These are phyloP conservation scores for Fusarium decemcellulare DNA, from an alignment of 2,329 filamentous ascomycete species.

Conservation along the genomic window DNA sequence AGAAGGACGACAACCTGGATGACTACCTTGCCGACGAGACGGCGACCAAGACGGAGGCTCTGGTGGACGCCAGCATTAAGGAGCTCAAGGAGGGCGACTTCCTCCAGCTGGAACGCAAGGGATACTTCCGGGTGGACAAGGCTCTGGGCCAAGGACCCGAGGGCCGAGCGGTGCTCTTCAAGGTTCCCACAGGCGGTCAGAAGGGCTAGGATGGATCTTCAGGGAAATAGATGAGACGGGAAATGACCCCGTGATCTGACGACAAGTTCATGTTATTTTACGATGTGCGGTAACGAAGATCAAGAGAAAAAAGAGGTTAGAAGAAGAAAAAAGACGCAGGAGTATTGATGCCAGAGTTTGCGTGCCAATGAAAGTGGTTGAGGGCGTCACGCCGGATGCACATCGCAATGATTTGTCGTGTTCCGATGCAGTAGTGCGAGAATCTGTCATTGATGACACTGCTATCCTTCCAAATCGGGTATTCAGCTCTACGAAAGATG, in stretches of 20 bases:
- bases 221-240: slow-evolving; percentile 11
- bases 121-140: slow-evolving; percentile 90
- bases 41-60: slow-evolving; percentile 79
- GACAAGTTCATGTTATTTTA: slow-evolving; percentile 29
- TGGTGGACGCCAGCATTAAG: slow-evolving; percentile 86
- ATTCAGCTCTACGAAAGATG: slow-evolving; percentile 6
- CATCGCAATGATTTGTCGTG: slow-evolving; percentile 10
- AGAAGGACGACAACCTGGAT: slow-evolving; percentile 88
- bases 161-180: slow-evolving; percentile 69
- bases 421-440: slow-evolving; percentile 10
- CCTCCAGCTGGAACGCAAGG: slow-evolving; percentile 94
- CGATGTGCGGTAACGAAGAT: slow-evolving; percentile 29
- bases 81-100: slow-evolving; percentile 89
- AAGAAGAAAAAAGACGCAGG: slow-evolving; percentile 21
- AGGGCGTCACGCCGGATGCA: neutral
- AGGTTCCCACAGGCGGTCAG: slow-evolving; percentile 69
- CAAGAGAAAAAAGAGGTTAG: slow-evolving; percentile 18
- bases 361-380: neutral
- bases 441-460: slow-evolving; percentile 7
- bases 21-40: slow-evolving; percentile 85
- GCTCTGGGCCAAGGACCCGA: slow-evolving; percentile 64
- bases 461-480: slow-evolving; percentile 6
- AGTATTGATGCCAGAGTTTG: slow-evolving; percentile 1
- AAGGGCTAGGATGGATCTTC: slow-evolving; percentile 34
- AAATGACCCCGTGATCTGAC: slow-evolving; percentile 32